These are phyloP conservation scores for Candida sp. DNA, from an alignment of 1,139 yeast species.

Conservation along the genomic window DNA sequence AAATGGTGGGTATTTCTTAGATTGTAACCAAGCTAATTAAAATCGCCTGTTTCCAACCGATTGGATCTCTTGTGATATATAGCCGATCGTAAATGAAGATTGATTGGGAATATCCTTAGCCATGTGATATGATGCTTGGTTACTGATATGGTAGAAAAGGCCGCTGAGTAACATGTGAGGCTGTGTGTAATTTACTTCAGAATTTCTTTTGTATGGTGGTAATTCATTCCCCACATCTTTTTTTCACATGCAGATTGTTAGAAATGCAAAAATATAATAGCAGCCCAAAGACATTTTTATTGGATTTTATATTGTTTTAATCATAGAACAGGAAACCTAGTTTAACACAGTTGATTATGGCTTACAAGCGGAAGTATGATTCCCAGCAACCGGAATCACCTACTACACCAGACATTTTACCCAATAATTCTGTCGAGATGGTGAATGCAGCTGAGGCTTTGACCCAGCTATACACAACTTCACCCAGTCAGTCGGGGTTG, in stretches of 20 bases:
- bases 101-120: neutral
- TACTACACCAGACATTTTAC: neutral
- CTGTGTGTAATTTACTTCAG: neutral
- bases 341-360: neutral
- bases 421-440: slow-evolving; percentile 6
- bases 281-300: neutral
- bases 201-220: neutral
- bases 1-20: too few relatives aligned
- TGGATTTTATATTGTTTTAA: too few relatives aligned
- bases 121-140: too few relatives aligned
- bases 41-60: too few relatives aligned
- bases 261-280: neutral
- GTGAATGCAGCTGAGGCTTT: slow-evolving; percentile 43
- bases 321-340: too few relatives aligned
- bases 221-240: neutral
- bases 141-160: too few relatives aligned
- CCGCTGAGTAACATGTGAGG: neutral
- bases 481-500: slow-evolving; percentile 12
- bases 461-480: slow-evolving; percentile 27
- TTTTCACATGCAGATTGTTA: neutral
- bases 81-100: neutral
- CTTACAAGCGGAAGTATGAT: slow-evolving; percentile 3
- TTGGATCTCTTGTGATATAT: neutral
- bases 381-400: slow-evolving; percentile 1
- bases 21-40: too few relatives aligned